phyloP scores from a whole-genome alignment of 805 yeast species.

The Metschnikowia similis region DNA sequence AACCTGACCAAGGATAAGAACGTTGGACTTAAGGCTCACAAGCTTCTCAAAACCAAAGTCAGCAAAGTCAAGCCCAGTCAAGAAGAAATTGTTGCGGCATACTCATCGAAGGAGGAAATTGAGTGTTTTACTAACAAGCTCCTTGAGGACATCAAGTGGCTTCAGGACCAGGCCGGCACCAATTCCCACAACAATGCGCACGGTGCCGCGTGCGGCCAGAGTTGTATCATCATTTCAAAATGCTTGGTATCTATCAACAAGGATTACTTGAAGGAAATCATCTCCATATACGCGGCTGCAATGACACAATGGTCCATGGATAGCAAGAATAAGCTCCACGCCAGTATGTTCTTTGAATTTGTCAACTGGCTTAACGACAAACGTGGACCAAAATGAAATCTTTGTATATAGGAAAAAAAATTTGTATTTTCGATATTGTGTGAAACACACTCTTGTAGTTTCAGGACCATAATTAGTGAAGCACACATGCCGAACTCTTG shows the following conservation, averaged over 20 bases:
- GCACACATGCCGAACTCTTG: background rate
- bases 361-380: conserved; percentile 62
- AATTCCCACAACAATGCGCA: conserved; percentile 46
- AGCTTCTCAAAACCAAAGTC: conserved; percentile 57
- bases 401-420: background rate
- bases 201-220: conserved; percentile 56
- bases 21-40: conserved; percentile 72
- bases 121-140: conserved; percentile 18
- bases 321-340: conserved; percentile 43
- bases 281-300: conserved; percentile 52
- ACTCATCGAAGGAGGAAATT: conserved; percentile 15
- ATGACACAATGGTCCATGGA: conserved; percentile 59
- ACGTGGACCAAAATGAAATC: background rate
- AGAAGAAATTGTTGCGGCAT: conserved; percentile 17
- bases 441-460: no score
- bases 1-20: conserved; percentile 63
- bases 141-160: conserved; percentile 28
- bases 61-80: conserved; percentile 43
- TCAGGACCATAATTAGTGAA: no score
- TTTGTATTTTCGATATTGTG: no score
- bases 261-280: conserved; percentile 38
- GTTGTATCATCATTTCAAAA: conserved; percentile 64
- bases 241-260: conserved; percentile 39
- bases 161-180: conserved; percentile 43
- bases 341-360: conserved; percentile 67